Conservation (phyloP, 257 asterid species). For the Lantana camara region DNA sequence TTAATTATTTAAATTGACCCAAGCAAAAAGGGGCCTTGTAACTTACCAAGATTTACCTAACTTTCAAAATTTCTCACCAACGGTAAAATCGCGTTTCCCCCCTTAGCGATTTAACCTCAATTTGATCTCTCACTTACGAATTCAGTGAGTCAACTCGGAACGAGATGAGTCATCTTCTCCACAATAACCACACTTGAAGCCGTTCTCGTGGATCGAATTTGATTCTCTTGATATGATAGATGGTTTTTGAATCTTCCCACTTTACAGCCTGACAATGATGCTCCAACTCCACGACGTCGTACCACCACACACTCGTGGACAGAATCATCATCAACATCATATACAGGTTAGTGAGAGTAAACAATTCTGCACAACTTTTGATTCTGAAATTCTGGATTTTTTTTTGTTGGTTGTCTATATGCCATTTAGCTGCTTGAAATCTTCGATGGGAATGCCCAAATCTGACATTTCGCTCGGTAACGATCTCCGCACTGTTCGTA, state of each 20-base stretch:
- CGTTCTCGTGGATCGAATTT: constrained; percentile 37
- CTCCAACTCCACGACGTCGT: constrained; percentile 33
- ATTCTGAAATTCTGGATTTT: constrained; percentile 1
- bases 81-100: too few species aligned
- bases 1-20: neutral
- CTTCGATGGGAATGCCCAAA: constrained; percentile 39
- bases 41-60: neutral
- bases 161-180: constrained; percentile 23
- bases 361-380: constrained; percentile 5
- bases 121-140: neutral
- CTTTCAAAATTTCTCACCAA: neutral
- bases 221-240: constrained; percentile 23
- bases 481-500: constrained; percentile 46
- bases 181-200: neutral
- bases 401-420: neutral
- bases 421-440: constrained; percentile 39
- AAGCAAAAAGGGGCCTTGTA: neutral
- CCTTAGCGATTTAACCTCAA: neutral
- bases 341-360: constrained; percentile 17
- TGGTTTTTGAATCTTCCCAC: constrained; percentile 26
- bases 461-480: constrained; percentile 51
- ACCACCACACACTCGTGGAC: constrained; percentile 16
- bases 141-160: constrained; percentile 28
- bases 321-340: constrained; percentile 33
- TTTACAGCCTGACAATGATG: constrained; percentile 38